These are phyloP conservation scores for Beauveria rudraprayagi DNA, from an alignment of 2,329 filamentous ascomycete species.

Conservation along the genomic window DNA sequence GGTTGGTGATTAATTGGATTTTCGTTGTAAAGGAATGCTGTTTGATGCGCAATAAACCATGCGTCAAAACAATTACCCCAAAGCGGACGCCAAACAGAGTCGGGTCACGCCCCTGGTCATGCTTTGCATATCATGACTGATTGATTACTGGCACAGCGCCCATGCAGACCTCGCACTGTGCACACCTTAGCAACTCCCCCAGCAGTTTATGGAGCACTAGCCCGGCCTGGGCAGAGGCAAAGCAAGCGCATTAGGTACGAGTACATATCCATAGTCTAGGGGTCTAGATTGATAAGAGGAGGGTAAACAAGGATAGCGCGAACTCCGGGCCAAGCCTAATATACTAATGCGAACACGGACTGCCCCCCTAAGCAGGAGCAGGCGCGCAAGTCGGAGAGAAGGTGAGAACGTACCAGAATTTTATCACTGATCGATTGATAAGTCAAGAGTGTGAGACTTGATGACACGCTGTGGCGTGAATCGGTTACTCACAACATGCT, in stretches of 20 bases:
- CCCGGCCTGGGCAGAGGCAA: background rate
- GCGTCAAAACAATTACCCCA: background rate
- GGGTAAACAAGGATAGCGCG: background rate
- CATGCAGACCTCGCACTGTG: background rate
- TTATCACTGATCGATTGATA: background rate
- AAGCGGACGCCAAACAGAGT: background rate
- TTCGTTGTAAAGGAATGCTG: background rate
- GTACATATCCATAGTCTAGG: no score
- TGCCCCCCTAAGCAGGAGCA: background rate
- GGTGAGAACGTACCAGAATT: no score
- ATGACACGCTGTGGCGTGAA: background rate
- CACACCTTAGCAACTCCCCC: background rate
- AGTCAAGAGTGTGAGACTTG: background rate
- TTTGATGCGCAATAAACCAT: background rate
- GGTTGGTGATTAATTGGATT: background rate
- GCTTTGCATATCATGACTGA: constrained; percentile 9
- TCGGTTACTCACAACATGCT: background rate
- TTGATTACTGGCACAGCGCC: constrained; percentile 1
- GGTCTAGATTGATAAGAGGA: constrained; percentile 6
- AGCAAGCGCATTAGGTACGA: background rate
- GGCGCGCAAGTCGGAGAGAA: background rate
- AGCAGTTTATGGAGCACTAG: background rate
- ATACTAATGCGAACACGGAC: background rate
- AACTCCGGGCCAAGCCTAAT: background rate
- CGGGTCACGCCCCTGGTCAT: background rate